Evolutionary conservation across 2,329 filamentous ascomycete species (phyloP).

Genomic region (Xylaria hypoxylon): DNA sequence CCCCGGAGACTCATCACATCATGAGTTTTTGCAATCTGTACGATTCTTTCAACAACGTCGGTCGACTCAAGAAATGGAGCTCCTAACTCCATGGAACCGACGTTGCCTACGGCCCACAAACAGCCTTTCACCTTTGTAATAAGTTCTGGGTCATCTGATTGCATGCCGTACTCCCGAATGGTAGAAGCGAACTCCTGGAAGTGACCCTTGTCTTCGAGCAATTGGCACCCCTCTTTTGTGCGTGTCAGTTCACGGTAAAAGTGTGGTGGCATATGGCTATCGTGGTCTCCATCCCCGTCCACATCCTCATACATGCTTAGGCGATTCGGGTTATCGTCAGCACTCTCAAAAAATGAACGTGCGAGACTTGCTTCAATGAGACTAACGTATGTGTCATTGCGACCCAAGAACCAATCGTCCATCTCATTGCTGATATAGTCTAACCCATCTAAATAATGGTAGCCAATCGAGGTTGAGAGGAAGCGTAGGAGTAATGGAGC

Average conservation of each 20-base stretch:
- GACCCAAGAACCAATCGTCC: constrained; percentile 98
- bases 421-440: constrained; percentile 99
- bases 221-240: constrained; percentile 89
- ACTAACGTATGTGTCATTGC: constrained; percentile 95
- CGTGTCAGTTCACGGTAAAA: constrained; percentile 96
- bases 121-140: constrained; percentile 96
- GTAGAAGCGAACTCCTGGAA: constrained; percentile 93
- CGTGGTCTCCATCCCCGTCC: constrained; percentile 64
- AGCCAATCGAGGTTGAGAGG: constrained; percentile 94
- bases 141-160: constrained; percentile 84
- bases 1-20: constrained; percentile 93
- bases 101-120: constrained; percentile 97
- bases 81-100: constrained; percentile 97
- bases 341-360: constrained; percentile 79
- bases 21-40: constrained; percentile 87
- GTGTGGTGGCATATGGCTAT: constrained; percentile 86
- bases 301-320: constrained; percentile 68
- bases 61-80: constrained; percentile 92
- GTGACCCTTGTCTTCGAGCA: constrained; percentile 92
- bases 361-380: constrained; percentile 96
- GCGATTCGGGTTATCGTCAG: constrained; percentile 67
- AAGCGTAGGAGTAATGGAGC: constrained; percentile 93
- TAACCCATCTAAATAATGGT: constrained; percentile 94
- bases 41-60: constrained; percentile 87
- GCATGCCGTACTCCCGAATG: constrained; percentile 87